phyloP scores from a whole-genome alignment of 2,329 filamentous ascomycete genomes.

The Fusarium fujikuroi region DNA sequence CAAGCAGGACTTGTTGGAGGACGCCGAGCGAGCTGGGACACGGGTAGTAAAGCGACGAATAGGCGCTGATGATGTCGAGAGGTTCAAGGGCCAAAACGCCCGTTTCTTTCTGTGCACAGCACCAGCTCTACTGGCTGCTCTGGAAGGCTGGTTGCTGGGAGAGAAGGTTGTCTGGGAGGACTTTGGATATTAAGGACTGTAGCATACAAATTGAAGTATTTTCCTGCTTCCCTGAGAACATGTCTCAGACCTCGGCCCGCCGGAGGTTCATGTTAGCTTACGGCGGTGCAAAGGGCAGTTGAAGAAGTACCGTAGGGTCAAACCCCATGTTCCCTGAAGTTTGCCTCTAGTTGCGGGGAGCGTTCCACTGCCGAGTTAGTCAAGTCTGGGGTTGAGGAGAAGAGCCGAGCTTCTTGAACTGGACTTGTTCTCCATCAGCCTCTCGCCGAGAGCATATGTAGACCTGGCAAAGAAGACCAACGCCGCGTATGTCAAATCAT shows the following conservation, averaged over 20 bases:
- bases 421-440: not conserved
- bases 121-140: slow-evolving; percentile 52
- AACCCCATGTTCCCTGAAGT: slow-evolving; percentile 2
- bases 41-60: slow-evolving; percentile 54
- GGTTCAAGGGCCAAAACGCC: slow-evolving; percentile 50
- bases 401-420: not conserved
- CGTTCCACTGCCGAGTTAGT: slow-evolving; percentile 17
- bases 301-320: not conserved
- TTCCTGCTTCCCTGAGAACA: not conserved
- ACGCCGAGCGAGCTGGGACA: slow-evolving; percentile 50
- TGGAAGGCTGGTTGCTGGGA: slow-evolving; percentile 64
- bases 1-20: slow-evolving; percentile 50
- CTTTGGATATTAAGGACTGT: slow-evolving; percentile 63
- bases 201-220: not conserved
- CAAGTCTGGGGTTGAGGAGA: slow-evolving; percentile 20
- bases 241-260: slow-evolving; percentile 19
- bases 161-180: slow-evolving; percentile 68
- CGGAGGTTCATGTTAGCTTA: slow-evolving; percentile 21
- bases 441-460: not conserved
- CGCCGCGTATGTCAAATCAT: not conserved
- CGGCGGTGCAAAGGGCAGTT: slow-evolving; percentile 23
- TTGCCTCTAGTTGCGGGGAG: slow-evolving; percentile 30
- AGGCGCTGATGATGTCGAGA: slow-evolving; percentile 54
- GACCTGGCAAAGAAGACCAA: not conserved
- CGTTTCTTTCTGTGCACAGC: slow-evolving; percentile 65